These are phyloP conservation scores for Nemania sp. DNA, from an alignment of 2,329 filamentous ascomycete species.

Conservation along the genomic window DNA sequence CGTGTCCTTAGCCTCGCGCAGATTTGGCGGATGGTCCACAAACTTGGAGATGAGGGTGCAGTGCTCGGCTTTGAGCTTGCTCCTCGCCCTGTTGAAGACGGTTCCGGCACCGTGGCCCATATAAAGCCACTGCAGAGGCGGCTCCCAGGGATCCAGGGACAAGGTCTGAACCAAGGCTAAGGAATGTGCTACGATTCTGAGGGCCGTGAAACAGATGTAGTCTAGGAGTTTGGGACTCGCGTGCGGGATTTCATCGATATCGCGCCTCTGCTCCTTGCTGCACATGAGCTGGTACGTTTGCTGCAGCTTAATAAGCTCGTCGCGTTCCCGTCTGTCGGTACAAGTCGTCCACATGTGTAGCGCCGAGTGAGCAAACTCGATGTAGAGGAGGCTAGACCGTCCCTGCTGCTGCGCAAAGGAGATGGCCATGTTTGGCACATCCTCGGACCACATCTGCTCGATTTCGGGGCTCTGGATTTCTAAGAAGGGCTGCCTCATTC, in stretches of 20 bases:
- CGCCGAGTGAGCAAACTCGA: constrained; percentile 45
- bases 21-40: constrained; percentile 36
- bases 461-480: constrained; percentile 28
- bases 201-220: constrained; percentile 43
- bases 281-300: constrained; percentile 44
- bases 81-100: constrained; percentile 40
- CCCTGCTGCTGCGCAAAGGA: constrained; percentile 40
- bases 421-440: constrained; percentile 42
- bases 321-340: constrained; percentile 34
- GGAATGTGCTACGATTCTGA: constrained; percentile 45
- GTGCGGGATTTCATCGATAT: constrained; percentile 39
- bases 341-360: constrained; percentile 43
- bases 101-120: constrained; percentile 44
- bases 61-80: constrained; percentile 26
- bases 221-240: constrained; percentile 38
- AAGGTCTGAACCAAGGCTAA: constrained; percentile 46
- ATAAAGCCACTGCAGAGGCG: constrained; percentile 45
- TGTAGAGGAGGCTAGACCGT: constrained; percentile 41
- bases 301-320: constrained; percentile 42
- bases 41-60: constrained; percentile 37
- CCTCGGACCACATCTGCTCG: constrained; percentile 39
- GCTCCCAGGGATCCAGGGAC: constrained; percentile 44
- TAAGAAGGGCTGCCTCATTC: constrained; percentile 38
- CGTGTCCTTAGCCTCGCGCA: constrained; percentile 40
- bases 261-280: constrained; percentile 44